These are phyloP conservation scores for Linum usitatissimum DNA, from an alignment of 345 rosid species.

Conservation along the genomic window DNA sequence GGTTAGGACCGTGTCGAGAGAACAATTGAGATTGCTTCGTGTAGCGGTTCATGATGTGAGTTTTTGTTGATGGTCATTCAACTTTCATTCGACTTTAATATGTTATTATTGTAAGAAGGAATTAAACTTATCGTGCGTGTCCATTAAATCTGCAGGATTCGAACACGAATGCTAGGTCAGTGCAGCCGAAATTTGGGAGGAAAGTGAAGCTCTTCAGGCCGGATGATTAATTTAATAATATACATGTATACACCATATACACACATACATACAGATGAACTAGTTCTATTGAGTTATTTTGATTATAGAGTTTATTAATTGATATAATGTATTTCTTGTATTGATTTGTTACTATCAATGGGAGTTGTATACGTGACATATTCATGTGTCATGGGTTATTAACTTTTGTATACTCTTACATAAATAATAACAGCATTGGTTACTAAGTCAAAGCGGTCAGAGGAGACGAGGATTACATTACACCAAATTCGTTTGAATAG, in stretches of 20 bases:
- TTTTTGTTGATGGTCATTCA: not conserved
- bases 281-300: not conserved
- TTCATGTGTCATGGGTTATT: too few species aligned
- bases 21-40: slow-evolving; percentile 55
- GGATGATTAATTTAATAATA: not conserved
- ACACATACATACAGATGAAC: too few species aligned
- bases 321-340: not conserved
- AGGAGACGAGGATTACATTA: too few species aligned
- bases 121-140: not conserved
- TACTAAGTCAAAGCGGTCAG: too few species aligned
- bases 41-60: slow-evolving; percentile 80
- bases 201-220: not conserved
- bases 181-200: slow-evolving; percentile 20
- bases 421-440: too few species aligned
- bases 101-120: too few species aligned
- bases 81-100: too few species aligned
- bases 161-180: slow-evolving; percentile 55
- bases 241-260: too few species aligned
- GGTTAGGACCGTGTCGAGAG: slow-evolving; percentile 51
- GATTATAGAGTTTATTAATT: not conserved
- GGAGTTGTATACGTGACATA: too few species aligned
- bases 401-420: too few species aligned
- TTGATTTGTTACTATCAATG: too few species aligned
- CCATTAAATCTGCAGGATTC: slow-evolving; percentile 32
- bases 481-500: too few species aligned